A percentile compares a stretch with the other conserved stretches of the same genome.
Evolutionary conservation across 192 early-diverging fungal species (phyloP).

Genomic region (Jimgerdemannia lactiflua): DNA sequence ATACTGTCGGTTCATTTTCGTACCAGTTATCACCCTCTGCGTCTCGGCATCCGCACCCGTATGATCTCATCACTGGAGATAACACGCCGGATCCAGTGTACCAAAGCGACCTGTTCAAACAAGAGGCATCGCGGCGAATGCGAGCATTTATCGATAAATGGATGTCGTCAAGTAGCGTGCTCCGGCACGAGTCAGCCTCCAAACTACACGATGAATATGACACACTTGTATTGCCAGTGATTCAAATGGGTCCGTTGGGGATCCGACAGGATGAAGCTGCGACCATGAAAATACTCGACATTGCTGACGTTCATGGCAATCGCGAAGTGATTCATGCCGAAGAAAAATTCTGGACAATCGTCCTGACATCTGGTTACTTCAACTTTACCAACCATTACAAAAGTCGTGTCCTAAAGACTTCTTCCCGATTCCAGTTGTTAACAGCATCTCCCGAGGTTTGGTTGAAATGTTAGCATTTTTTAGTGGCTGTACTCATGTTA

Average conservation of each 20-base stretch:
- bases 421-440: slow-evolving; percentile 66
- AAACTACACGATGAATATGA: slow-evolving; percentile 32
- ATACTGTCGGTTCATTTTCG: slow-evolving; percentile 61
- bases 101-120: slow-evolving; percentile 53
- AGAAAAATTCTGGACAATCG: slow-evolving; percentile 49
- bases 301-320: slow-evolving; percentile 34
- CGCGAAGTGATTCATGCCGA: background rate
- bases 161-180: slow-evolving; percentile 1
- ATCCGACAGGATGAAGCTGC: slow-evolving; percentile 76
- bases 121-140: slow-evolving; percentile 46
- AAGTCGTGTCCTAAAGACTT: slow-evolving; percentile 52
- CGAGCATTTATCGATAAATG: slow-evolving; percentile 48
- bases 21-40: slow-evolving; percentile 34
- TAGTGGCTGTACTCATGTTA: background rate
- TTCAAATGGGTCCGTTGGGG: slow-evolving; percentile 85
- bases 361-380: slow-evolving; percentile 91
- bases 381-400: slow-evolving; percentile 81
- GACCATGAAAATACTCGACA: slow-evolving; percentile 61
- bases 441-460: slow-evolving; percentile 84
- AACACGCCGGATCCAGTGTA: slow-evolving; percentile 55
- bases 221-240: slow-evolving; percentile 72
- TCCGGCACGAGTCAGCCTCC: background rate
- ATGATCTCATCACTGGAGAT: background rate
- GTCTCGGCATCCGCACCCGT: background rate
- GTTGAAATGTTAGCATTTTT: background rate